Evolutionary conservation across 768 basidiomycete genomes (phyloP), one percentile per base, ranked within the genome.

Genomic region (Guyanaporus albipodus): DNA sequence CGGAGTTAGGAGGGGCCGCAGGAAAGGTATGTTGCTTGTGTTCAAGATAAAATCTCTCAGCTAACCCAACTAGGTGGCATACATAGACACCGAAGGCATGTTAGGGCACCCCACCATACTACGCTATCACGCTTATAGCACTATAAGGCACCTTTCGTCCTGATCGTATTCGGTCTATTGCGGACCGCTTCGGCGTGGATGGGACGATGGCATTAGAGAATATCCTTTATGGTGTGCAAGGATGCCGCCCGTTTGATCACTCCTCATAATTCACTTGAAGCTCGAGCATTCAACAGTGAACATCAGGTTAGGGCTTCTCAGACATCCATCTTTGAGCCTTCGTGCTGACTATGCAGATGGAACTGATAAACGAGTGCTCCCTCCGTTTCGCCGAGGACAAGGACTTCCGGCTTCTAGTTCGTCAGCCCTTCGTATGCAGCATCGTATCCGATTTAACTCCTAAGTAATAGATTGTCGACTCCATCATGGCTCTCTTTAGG

Each of bases 401-500:
- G 59, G 85, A 88, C 58, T 91, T 83, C 57, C 73, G 82, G 38
- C 73, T 89, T 23, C 67, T 91, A 59, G 86, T 85, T 57, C 24
- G 59, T 49, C 48, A 29, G 11, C 8, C n/a, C 39, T 3, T 28
- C n/a, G 15, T 11, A n/a, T n/a, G n/a, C n/a, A n/a, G 7, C 18
- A 12, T 24, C 2, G 42, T 8, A 19, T 37, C 18, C 10, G 15
- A 17, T 39, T 41, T 62, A 33, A 67, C 29, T 19, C 19, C 18
- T 47, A n/a, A n/a, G n/a, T 22, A 28, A 6, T 59, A 95, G 86
- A 92, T 97, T 48, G 79, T 97, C 28, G 95, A 97, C 63, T 93
- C 90, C 57, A 94, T 97, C 50, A 95, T 98, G 91, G 95, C 94
- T 23, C 76, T 95, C 6, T 98, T 98, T 66, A 82, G 92, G 17